Evolutionary conservation across 768 basidiomycete genomes (phyloP).

Genomic region (Vararia minispora): DNA sequence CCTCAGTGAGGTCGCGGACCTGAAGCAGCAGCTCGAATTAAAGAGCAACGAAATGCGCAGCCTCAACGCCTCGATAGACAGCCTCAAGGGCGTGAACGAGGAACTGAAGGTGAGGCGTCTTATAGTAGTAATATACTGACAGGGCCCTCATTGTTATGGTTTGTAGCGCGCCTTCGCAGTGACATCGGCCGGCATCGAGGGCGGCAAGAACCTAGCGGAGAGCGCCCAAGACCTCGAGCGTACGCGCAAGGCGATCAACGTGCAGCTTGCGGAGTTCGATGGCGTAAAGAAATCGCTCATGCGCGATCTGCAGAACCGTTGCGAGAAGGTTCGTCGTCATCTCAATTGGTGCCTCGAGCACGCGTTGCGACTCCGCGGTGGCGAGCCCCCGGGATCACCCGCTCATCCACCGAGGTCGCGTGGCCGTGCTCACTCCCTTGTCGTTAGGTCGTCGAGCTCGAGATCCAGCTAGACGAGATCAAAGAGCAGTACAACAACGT

Average conservation of each 20-base stretch:
- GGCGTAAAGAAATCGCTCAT: constrained; percentile 98
- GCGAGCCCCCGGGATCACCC: too few species aligned
- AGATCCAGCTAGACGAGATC: constrained; percentile 97
- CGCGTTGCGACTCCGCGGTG: too few species aligned
- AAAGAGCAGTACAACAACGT: constrained; percentile 99
- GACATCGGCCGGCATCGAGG: constrained; percentile 94
- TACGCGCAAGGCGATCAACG: constrained; percentile 91
- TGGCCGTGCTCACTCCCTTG: too few species aligned
- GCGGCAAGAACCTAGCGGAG: constrained; percentile 93
- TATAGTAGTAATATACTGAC: constrained; percentile 2
- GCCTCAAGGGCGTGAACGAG: constrained; percentile 92
- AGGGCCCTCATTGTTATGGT: constrained; percentile 9
- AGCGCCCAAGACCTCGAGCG: constrained; percentile 96
- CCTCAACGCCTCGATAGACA: constrained; percentile 79
- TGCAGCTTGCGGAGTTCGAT: constrained; percentile 98
- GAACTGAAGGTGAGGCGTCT: constrained; percentile 80
- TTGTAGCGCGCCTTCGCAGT: constrained; percentile 92
- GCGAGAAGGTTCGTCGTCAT: constrained; percentile 71
- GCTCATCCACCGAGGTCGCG: too few species aligned
- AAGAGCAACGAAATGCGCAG: constrained; percentile 74
- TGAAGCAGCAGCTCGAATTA: constrained; percentile 85
- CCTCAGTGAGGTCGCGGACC: constrained; percentile 68
- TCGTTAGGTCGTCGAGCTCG: constrained; percentile 96
- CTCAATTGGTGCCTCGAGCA: too few species aligned
- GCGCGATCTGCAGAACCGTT: constrained; percentile 97